A percentile compares a stretch with the other conserved stretches of the same genome.
phyloP scores from a whole-genome alignment of 371 early-diverging fungal genomes.

The Mortierella polycephala region DNA sequence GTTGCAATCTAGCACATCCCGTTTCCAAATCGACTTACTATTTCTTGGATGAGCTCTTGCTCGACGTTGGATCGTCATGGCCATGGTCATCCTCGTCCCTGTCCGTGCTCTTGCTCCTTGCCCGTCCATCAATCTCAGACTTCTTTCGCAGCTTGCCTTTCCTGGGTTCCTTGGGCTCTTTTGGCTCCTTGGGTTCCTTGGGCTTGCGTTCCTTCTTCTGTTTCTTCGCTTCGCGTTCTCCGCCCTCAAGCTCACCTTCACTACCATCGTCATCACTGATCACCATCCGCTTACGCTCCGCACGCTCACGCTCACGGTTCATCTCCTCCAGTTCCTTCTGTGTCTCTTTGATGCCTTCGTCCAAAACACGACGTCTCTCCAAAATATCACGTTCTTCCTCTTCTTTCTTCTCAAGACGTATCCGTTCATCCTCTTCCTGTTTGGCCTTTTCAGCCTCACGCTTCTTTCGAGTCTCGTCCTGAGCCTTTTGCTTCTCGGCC shows the following conservation, averaged over 20 bases:
- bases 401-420: conserved; percentile 45
- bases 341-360: conserved; percentile 55
- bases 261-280: conserved; percentile 48
- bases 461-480: conserved; percentile 62
- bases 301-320: conserved; percentile 52
- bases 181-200: conserved; percentile 50
- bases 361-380: conserved; percentile 55
- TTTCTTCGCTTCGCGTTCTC: conserved; percentile 37
- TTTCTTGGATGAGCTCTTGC: conserved; percentile 36
- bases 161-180: conserved; percentile 44
- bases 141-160: conserved; percentile 54
- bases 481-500: conserved; percentile 56
- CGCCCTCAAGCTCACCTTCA: conserved; percentile 31
- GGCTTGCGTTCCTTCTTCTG: conserved; percentile 54
- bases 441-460: conserved; percentile 60
- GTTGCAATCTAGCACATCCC: background rate
- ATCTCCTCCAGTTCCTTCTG: conserved; percentile 49
- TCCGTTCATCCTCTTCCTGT: conserved; percentile 55
- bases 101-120: conserved; percentile 36
- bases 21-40: conserved; percentile 26
- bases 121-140: conserved; percentile 48
- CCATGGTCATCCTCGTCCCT: conserved; percentile 34
- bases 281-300: conserved; percentile 50
- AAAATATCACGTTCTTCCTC: conserved; percentile 55
- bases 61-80: conserved; percentile 22